Evolutionary conservation across 257 asterid species (phyloP).

Genomic region (Fraxinus americana): DNA sequence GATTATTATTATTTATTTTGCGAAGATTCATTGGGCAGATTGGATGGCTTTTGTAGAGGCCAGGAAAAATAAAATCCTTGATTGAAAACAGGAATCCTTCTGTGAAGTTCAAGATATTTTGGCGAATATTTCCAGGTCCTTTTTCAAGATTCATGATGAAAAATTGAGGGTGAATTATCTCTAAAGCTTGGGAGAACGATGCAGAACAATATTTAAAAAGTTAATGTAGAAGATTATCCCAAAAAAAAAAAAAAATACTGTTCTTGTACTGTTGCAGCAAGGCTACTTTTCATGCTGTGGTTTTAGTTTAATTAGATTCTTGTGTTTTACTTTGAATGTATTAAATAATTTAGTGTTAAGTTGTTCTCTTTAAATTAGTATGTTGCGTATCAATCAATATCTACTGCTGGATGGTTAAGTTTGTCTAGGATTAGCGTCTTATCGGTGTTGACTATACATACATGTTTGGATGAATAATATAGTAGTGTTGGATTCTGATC

Average conservation of each 20-base stretch:
- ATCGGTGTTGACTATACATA: too few species aligned
- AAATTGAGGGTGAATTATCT: neutral
- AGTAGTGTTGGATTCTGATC: neutral
- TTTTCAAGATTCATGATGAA: neutral
- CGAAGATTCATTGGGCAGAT: neutral
- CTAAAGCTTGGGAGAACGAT: neutral
- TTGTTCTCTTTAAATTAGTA: neutral
- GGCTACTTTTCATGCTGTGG: neutral
- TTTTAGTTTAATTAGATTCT: neutral
- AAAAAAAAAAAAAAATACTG: neutral
- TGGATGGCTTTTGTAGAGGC: neutral
- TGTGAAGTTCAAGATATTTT: neutral
- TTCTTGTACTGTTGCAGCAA: neutral
- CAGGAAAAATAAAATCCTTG: neutral
- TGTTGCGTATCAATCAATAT: neutral
- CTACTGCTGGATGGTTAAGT: neutral
- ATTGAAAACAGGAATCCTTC: neutral
- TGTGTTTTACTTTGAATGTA: neutral
- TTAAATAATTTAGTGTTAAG: neutral
- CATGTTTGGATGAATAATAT: neutral
- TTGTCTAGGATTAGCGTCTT: too few species aligned
- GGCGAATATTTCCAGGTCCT: neutral
- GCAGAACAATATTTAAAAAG: neutral
- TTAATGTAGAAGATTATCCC: neutral
- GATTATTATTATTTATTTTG: neutral